Percentiles rank a stretch among this genome's conserved stretches.
These are phyloP conservation scores for Nakazawaea sp. DNA, from an alignment of 805 yeast genomes.

Conservation along the genomic window DNA sequence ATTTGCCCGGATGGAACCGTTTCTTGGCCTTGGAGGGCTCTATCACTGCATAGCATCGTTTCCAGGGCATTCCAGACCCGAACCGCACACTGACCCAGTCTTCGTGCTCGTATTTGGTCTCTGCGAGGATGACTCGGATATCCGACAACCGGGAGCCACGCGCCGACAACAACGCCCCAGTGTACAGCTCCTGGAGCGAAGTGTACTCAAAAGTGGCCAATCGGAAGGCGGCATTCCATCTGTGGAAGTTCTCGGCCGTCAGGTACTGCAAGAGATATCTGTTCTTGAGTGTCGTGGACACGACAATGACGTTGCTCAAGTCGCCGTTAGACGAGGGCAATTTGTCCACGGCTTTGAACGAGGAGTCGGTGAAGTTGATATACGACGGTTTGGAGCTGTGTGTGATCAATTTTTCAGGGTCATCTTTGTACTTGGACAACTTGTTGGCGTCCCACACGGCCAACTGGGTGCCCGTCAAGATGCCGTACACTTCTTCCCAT, in stretches of 20 bases:
- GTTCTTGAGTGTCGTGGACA: conserved; percentile 88
- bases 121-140: conserved; percentile 77
- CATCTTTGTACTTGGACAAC: conserved; percentile 38
- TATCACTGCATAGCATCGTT: conserved; percentile 84
- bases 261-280: conserved; percentile 77
- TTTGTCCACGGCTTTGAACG: conserved; percentile 62
- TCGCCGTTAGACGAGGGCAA: conserved; percentile 63
- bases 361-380: conserved; percentile 86
- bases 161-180: conserved; percentile 91
- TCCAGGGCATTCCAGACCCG: conserved; percentile 98
- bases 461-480: conserved; percentile 81
- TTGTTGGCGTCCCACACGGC: conserved; percentile 87
- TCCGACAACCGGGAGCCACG: conserved; percentile 85
- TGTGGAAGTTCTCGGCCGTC: conserved; percentile 51
- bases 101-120: conserved; percentile 78
- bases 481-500: conserved; percentile 94
- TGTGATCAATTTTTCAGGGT: conserved; percentile 46
- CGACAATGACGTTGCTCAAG: conserved; percentile 72
- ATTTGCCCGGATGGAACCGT: conserved; percentile 51
- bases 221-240: conserved; percentile 82
- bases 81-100: conserved; percentile 94
- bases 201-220: conserved; percentile 76
- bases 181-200: conserved; percentile 88
- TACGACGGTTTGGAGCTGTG: conserved; percentile 76
- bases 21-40: conserved; percentile 55